phyloP scores from a whole-genome alignment of 2,329 filamentous ascomycete species.

The Ophiostoma ulmi region DNA sequence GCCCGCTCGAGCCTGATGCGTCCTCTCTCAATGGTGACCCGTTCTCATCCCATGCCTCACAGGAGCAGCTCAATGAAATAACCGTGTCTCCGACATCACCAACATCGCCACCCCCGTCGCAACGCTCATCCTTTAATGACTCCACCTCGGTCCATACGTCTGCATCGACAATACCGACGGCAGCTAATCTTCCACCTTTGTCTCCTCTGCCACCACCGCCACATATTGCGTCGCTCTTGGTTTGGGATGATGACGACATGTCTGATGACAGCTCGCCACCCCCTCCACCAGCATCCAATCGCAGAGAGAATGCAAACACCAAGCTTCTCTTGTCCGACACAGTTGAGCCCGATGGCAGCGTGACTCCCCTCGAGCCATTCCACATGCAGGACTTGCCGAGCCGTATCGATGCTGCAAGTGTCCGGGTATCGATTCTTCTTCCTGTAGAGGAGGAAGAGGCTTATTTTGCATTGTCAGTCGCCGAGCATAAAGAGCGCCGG shows the following conservation, averaged over 20 bases:
- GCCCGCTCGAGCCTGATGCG: conserved; percentile 16
- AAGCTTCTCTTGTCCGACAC: neutral
- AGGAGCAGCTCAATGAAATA: neutral
- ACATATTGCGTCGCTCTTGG: conserved; percentile 20
- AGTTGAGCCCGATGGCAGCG: conserved; percentile 32
- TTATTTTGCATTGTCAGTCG: conserved; percentile 23
- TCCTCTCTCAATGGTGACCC: neutral
- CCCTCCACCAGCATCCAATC: neutral
- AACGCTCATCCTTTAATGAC: neutral
- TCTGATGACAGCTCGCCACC: neutral
- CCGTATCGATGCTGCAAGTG: conserved; percentile 39
- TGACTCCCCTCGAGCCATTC: conserved; percentile 46
- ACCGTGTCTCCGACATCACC: conserved; percentile 11
- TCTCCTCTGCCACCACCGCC: conserved; percentile 19
- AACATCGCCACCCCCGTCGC: neutral
- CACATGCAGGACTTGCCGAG: conserved; percentile 45
- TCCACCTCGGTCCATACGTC: neutral
- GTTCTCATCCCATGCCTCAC: neutral
- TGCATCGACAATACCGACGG: neutral
- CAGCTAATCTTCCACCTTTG: conserved; percentile 19
- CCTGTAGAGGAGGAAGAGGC: conserved; percentile 32
- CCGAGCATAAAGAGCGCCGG: conserved; percentile 20
- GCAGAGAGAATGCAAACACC: neutral
- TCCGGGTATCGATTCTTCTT: conserved; percentile 32
- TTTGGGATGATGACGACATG: conserved; percentile 24